Evolutionary conservation across 2,329 filamentous ascomycete species (phyloP).

Genomic region (Metarhizium robertsii): DNA sequence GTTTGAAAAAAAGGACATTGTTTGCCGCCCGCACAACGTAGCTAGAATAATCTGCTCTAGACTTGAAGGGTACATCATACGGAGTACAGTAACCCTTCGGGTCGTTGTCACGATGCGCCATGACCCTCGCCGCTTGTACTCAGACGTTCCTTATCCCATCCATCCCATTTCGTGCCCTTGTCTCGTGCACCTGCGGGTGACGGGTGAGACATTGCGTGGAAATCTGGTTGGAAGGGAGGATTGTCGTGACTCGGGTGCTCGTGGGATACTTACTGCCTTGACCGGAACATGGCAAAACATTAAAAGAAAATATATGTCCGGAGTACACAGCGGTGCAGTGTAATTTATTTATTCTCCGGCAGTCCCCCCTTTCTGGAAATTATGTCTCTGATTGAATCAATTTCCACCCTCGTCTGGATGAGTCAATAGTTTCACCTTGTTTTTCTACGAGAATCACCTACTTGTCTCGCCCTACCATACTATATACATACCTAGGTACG

Average conservation of each 20-base stretch:
- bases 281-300: neutral
- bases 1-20: too few species aligned
- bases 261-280: neutral
- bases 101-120: neutral
- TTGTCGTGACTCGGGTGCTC: neutral
- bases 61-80: neutral
- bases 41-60: neutral
- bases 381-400: neutral
- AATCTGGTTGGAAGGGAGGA: neutral
- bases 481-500: too few species aligned
- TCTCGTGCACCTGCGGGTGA: constrained; percentile 4
- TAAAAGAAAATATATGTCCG: too few species aligned
- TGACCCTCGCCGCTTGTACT: neutral
- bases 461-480: neutral
- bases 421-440: too few species aligned
- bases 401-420: neutral
- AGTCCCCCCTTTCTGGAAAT: neutral
- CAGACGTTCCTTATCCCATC: neutral
- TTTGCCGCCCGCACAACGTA: neutral
- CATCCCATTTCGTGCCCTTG: neutral
- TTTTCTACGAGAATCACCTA: neutral
- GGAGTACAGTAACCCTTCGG: too few species aligned
- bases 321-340: too few species aligned
- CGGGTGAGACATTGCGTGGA: constrained; percentile 2
- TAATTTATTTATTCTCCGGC: neutral